These are phyloP conservation scores for Curvularia sp. DNA, from an alignment of 2,329 filamentous ascomycete species.

Conservation along the genomic window DNA sequence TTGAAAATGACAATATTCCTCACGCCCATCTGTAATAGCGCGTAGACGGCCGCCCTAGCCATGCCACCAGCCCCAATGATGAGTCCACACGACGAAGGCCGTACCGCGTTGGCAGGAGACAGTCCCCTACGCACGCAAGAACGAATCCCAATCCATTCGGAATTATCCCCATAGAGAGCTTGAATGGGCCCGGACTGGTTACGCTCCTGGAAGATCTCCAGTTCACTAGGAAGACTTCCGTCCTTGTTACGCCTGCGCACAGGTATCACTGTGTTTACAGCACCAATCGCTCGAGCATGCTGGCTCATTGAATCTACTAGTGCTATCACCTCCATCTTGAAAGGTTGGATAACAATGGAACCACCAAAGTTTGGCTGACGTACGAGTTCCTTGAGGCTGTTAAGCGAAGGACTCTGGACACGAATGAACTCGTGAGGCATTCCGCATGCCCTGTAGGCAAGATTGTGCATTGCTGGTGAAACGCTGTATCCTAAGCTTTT, in stretches of 20 bases:
- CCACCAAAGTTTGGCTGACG: constrained; percentile 74
- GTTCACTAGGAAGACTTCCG: constrained; percentile 63
- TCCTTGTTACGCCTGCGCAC: constrained; percentile 67
- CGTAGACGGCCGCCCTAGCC: constrained; percentile 79
- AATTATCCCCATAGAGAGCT: constrained; percentile 79
- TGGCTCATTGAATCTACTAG: constrained; percentile 71
- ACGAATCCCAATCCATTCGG: constrained; percentile 80
- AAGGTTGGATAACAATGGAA: constrained; percentile 74
- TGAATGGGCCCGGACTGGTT: constrained; percentile 71
- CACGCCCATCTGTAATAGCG: constrained; percentile 78
- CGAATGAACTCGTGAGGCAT: constrained; percentile 73
- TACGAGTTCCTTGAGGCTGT: constrained; percentile 69
- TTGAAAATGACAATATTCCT: constrained; percentile 79
- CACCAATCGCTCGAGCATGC: constrained; percentile 76
- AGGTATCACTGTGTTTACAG: constrained; percentile 78
- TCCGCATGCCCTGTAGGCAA: constrained; percentile 70
- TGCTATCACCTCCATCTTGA: constrained; percentile 74
- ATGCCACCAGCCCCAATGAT: constrained; percentile 72
- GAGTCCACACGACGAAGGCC: constrained; percentile 60
- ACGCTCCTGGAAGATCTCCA: constrained; percentile 62
- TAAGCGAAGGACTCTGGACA: constrained; percentile 67
- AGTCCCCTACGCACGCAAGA: constrained; percentile 75
- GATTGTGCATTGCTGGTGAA: constrained; percentile 79
- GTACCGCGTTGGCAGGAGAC: constrained; percentile 71
- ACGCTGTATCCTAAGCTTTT: constrained; percentile 74